phyloP scores from a whole-genome alignment of 768 basidiomycete genomes.

The Pisolithus tinctorius region DNA sequence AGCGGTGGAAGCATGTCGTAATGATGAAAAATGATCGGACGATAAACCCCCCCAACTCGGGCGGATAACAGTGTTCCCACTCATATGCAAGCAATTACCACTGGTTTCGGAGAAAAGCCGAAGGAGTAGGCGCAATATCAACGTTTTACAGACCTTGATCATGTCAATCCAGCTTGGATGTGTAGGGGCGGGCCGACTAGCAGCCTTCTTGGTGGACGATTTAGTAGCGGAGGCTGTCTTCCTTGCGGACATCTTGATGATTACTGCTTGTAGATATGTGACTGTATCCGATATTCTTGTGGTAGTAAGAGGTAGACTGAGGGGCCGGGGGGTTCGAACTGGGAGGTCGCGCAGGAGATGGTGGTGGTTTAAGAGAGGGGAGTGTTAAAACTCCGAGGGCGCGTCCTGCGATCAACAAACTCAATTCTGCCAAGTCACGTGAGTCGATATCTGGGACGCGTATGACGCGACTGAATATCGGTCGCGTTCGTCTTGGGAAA shows the following conservation, averaged over 20 bases:
- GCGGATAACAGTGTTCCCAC: not conserved
- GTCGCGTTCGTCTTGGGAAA: slow-evolving; percentile 2
- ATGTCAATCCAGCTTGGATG: slow-evolving; percentile 66
- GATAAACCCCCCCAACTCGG: not conserved
- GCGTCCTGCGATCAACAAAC: slow-evolving; percentile 35
- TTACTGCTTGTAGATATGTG: slow-evolving; percentile 6
- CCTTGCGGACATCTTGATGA: slow-evolving; percentile 29
- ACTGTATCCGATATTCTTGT: slow-evolving; percentile 13
- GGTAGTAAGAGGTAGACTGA: slow-evolving; percentile 10
- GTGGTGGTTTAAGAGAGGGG: slow-evolving; percentile 42
- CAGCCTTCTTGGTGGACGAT: slow-evolving; percentile 29
- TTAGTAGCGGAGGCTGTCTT: slow-evolving; percentile 43
- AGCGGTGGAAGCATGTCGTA: not conserved
- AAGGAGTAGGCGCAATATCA: not conserved
- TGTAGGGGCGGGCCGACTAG: slow-evolving; percentile 24
- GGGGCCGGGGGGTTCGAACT: slow-evolving; percentile 9
- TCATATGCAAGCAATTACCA: not conserved
- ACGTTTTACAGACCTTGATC: slow-evolving; percentile 57
- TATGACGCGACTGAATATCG: slow-evolving; percentile 9
- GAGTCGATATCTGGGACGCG: slow-evolving; percentile 29
- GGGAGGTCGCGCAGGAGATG: slow-evolving; percentile 30
- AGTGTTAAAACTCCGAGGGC: slow-evolving; percentile 36
- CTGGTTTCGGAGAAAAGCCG: not conserved
- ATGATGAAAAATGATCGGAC: not conserved
- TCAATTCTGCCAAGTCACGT: slow-evolving; percentile 34